phyloP scores from a whole-genome alignment of 306 rosid species.

The Castanea mollissima region DNA sequence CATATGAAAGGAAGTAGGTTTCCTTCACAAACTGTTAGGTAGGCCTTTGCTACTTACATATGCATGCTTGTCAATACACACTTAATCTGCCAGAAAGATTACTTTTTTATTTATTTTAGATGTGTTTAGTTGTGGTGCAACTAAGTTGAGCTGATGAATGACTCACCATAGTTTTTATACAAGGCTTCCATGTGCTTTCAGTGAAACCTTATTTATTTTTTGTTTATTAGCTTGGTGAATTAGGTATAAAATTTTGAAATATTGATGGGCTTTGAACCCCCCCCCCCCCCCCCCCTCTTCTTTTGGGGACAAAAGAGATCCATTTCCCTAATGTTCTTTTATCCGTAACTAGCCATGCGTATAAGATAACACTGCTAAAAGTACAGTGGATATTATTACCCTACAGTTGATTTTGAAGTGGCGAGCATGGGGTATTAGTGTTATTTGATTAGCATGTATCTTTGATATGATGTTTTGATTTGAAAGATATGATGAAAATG shows the following conservation, averaged over 20 bases:
- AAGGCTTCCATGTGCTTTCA: not conserved
- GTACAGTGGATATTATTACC: not conserved
- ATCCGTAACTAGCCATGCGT: not conserved
- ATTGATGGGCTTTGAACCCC: not conserved
- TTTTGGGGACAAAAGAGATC: not conserved
- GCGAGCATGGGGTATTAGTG: not conserved
- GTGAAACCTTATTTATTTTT: not conserved
- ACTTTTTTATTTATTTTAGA: not conserved
- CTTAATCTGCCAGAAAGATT: not conserved
- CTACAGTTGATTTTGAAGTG: not conserved
- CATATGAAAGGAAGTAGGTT: not conserved
- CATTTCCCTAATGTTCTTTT: not conserved
- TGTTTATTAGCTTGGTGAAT: no score
- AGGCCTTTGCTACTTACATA: not conserved
- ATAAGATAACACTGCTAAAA: not conserved
- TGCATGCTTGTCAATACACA: not conserved
- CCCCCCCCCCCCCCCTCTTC: no score
- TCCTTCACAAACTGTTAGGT: not conserved
- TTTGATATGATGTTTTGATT: not conserved
- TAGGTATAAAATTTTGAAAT: not conserved
- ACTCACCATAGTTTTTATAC: not conserved
- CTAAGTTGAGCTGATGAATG: not conserved
- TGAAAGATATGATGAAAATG: not conserved
- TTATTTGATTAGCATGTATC: not conserved
- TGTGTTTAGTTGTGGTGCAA: not conserved